phyloP scores from a whole-genome alignment of 495 filamentous ascomycete genomes.

The Podospora pseudocomata region DNA sequence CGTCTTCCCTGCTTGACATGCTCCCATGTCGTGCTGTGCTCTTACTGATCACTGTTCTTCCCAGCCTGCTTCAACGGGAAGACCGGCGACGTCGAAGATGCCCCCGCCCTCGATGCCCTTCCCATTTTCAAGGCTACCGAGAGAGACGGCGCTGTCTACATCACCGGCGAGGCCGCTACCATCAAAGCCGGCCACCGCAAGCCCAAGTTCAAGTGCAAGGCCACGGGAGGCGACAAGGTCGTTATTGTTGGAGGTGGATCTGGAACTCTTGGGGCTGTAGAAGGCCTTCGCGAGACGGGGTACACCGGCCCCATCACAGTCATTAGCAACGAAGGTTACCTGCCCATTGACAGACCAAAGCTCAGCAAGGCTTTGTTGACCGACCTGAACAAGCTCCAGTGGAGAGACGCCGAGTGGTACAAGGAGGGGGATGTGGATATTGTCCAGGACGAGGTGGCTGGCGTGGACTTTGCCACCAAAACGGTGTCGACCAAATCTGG shows the following conservation, averaged over 20 bases:
- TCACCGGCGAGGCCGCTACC: slow-evolving; percentile 72
- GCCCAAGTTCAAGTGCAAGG: slow-evolving; percentile 66
- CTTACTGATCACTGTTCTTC: slow-evolving; percentile 4
- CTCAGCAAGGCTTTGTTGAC: slow-evolving; percentile 89
- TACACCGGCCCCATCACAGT: slow-evolving; percentile 80
- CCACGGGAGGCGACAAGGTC: slow-evolving; percentile 60
- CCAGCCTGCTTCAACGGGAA: slow-evolving; percentile 84
- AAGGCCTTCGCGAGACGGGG: slow-evolving; percentile 74
- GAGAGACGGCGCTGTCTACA: slow-evolving; percentile 77
- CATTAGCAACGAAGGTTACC: slow-evolving; percentile 77
- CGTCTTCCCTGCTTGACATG: slow-evolving; percentile 9
- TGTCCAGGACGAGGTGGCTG: slow-evolving; percentile 67
- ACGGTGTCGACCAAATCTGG: slow-evolving; percentile 69
- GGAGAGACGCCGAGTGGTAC: slow-evolving; percentile 73
- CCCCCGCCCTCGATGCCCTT: slow-evolving; percentile 80
- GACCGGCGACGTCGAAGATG: slow-evolving; percentile 93
- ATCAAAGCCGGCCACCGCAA: slow-evolving; percentile 72
- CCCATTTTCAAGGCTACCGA: slow-evolving; percentile 74
- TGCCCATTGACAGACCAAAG: slow-evolving; percentile 90
- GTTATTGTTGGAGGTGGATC: slow-evolving; percentile 89
- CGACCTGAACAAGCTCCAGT: slow-evolving; percentile 73
- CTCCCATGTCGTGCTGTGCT: slow-evolving; percentile 8
- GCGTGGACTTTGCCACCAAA: slow-evolving; percentile 70
- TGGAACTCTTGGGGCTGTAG: slow-evolving; percentile 73
- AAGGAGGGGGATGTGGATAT: slow-evolving; percentile 68